phyloP scores from a whole-genome alignment of 179 eudicot species.

The Carnegiea gigantea region DNA sequence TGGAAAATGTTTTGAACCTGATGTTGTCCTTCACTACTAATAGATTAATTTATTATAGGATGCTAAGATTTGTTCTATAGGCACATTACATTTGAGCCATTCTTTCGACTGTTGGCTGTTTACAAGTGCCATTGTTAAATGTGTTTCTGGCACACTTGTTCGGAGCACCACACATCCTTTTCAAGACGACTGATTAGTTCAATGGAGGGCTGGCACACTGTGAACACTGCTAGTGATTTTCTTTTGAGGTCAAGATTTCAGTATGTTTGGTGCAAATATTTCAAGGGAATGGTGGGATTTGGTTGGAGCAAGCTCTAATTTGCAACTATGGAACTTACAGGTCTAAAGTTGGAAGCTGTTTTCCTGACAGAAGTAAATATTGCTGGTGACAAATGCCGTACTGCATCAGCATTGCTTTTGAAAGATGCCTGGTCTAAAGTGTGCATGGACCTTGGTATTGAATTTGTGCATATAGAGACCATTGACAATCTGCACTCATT shows the following conservation, averaged over 20 bases:
- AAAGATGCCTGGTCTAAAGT: conserved; percentile 61
- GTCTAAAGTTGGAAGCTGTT: conserved; percentile 57
- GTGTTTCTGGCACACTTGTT: too few relatives aligned
- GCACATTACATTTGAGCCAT: background rate
- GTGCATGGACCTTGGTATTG: conserved; percentile 44
- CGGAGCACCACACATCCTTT: too few relatives aligned
- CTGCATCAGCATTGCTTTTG: conserved; percentile 48
- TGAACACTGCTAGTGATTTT: background rate
- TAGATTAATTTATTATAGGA: background rate
- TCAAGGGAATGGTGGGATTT: background rate
- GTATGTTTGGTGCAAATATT: background rate
- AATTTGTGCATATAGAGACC: conserved; percentile 28
- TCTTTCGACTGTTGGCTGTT: background rate
- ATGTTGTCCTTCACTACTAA: background rate
- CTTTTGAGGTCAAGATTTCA: background rate
- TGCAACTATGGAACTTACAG: conserved; percentile 16
- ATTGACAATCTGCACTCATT: conserved; percentile 23
- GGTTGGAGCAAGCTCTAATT: conserved; percentile 1
- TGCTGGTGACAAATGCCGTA: conserved; percentile 69
- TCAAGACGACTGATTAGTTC: too few relatives aligned
- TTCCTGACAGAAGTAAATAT: conserved; percentile 69
- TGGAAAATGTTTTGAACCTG: background rate
- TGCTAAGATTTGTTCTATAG: background rate
- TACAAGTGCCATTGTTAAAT: too few relatives aligned
- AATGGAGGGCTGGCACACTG: too few relatives aligned